These are phyloP conservation scores for Colletotrichum karsti DNA, from an alignment of 2,329 filamentous ascomycete species.

Conservation along the genomic window DNA sequence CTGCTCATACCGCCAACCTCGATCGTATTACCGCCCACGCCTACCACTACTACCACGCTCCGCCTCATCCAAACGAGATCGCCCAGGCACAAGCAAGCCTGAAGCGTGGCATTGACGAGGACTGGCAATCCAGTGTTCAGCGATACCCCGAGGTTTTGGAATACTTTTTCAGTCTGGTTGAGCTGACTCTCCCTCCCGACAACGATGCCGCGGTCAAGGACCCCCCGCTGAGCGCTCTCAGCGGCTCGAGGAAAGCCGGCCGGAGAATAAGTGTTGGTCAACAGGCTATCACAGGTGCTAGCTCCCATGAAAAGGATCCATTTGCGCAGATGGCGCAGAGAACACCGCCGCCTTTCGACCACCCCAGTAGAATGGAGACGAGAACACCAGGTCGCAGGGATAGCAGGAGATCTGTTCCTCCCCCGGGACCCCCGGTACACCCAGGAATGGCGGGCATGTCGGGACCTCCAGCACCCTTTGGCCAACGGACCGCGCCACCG, in stretches of 20 bases:
- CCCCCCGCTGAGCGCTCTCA: constrained; percentile 65
- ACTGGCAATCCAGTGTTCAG: constrained; percentile 80
- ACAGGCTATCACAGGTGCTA: constrained; percentile 46
- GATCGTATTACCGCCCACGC: constrained; percentile 64
- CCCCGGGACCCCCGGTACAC: constrained; percentile 12
- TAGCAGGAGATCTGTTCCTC: constrained; percentile 21
- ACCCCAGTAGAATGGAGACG: constrained; percentile 38
- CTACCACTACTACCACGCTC: constrained; percentile 64
- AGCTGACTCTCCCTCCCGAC: constrained; percentile 70
- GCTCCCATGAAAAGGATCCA: constrained; percentile 40
- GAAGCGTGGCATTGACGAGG: constrained; percentile 79
- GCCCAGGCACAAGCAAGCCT: constrained; percentile 70
- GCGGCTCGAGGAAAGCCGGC: constrained; percentile 54
- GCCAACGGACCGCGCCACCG: constrained; percentile 9
- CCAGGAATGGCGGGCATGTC: neutral
- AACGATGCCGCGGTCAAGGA: constrained; percentile 67
- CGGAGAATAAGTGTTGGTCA: constrained; percentile 39
- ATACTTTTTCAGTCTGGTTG: constrained; percentile 79
- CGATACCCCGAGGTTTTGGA: constrained; percentile 84
- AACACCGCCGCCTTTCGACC: constrained; percentile 39
- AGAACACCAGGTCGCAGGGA: constrained; percentile 46
- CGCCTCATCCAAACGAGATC: constrained; percentile 70
- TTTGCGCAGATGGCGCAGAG: constrained; percentile 48
- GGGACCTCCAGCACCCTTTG: constrained; percentile 9
- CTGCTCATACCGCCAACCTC: constrained; percentile 62